These are phyloP conservation scores for Sarcomyxa edulis DNA, from an alignment of 768 basidiomycete species.

Conservation along the genomic window DNA sequence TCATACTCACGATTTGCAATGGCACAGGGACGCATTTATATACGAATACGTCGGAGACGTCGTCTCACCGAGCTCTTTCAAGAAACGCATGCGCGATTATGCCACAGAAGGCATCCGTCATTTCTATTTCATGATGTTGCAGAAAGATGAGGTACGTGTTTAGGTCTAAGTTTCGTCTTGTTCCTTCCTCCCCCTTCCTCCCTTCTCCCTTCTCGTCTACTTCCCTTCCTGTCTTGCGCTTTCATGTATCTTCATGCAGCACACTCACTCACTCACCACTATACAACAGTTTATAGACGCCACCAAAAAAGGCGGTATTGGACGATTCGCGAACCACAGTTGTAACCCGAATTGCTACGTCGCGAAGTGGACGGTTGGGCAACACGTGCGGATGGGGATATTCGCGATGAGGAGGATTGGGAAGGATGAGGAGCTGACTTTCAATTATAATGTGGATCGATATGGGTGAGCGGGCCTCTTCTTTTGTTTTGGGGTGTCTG, in stretches of 20 bases:
- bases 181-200: not conserved
- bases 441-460: conserved; percentile 99
- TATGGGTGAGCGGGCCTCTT: conserved; percentile 68
- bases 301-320: conserved; percentile 93
- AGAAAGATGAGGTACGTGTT: conserved; percentile 86
- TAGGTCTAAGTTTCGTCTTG: not conserved
- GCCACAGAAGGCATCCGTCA: conserved; percentile 90
- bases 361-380: conserved; percentile 94
- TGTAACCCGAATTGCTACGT: conserved; percentile 98
- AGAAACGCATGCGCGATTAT: conserved; percentile 92
- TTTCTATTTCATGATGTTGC: conserved; percentile 99
- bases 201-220: not conserved
- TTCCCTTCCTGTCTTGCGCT: not conserved
- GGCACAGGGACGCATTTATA: conserved; percentile 77
- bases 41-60: conserved; percentile 99
- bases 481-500: not conserved
- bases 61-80: conserved; percentile 79
- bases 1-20: not conserved
- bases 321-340: conserved; percentile 96
- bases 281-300: conserved; percentile 91
- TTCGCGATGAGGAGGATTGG: conserved; percentile 82
- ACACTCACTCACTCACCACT: no score
- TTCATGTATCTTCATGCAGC: no score
- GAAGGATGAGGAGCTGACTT: conserved; percentile 87
- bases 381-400: conserved; percentile 93